Base-by-base conservation (phyloP, 2,329 filamentous ascomycete genomes). In the Alternaria gansuensis region DNA sequence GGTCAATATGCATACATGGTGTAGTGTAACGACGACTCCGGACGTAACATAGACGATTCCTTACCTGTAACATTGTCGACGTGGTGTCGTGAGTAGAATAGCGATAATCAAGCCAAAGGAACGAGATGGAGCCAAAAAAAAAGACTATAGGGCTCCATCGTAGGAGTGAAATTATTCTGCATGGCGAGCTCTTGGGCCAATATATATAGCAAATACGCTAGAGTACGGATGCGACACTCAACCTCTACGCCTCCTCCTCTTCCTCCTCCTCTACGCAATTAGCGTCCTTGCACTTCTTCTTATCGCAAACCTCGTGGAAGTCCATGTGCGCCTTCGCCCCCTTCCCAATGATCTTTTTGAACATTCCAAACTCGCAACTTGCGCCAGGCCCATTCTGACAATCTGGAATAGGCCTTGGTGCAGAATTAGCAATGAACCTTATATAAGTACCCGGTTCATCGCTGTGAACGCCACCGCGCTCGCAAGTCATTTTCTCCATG, bases 401-500 rank as follows among this genome's bases (percentile, higher is more conserved):
- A 2, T 74, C 78, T 0, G 79, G 77, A 40, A 85, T 72, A 0
- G 79, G 79, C 64, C 83, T 80, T 5, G 83, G 82, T 23, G 77
- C 79, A 41, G 79, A 77, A 63, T 85, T 85, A 10, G 83, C 82
- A 57, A 85, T 71, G 4, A 84, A 80, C n/a, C 83, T 74, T 60
- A 83, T 81, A 64, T 81, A 85, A 2, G 84, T 82, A 8, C 82
- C 82, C 0, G 62, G 60, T 1, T 62, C 64, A n/a, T 69, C 34
- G 55, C 72, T 66, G 68, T 81, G 85, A 5, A 84, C 82, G 46
- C 81, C 82, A 54, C 82, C 65, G 6, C 82, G 21, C 29, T 81
- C 80, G 70, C 88, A 90, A 53, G 85, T 81, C 75, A 90, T 77
- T 46, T 84, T 82, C 79, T 90, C 88, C 55, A 90, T 82, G 2